phyloP scores from a whole-genome alignment of 179 eudicot species.

The Monotropa hypopitys region DNA sequence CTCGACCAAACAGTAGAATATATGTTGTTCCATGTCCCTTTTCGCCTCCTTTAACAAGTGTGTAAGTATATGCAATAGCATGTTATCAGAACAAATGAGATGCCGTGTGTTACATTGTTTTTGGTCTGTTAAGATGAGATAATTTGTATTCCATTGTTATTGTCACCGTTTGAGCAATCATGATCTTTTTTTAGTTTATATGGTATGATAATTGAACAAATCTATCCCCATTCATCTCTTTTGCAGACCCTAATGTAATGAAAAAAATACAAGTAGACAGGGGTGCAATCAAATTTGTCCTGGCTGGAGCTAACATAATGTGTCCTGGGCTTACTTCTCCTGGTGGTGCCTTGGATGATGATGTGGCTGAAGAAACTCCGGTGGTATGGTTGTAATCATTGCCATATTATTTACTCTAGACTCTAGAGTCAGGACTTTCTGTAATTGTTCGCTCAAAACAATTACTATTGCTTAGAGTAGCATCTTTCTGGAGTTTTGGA shows the following conservation, averaged over 20 bases:
- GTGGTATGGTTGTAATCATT: conserved; percentile 39
- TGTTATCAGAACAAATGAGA: background rate
- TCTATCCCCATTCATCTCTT: background rate
- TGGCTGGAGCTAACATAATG: conserved; percentile 96
- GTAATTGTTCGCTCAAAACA: background rate
- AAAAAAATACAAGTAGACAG: conserved; percentile 89
- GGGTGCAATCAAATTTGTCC: conserved; percentile 90
- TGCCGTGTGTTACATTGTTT: too few relatives aligned
- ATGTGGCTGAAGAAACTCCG: conserved; percentile 73
- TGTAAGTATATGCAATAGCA: background rate
- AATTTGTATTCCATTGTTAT: background rate
- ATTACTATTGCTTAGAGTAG: background rate
- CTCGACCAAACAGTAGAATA: background rate
- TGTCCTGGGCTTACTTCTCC: conserved; percentile 98
- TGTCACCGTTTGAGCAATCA: background rate
- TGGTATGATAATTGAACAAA: background rate
- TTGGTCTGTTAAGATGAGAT: background rate
- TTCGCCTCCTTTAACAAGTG: background rate
- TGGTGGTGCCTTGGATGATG: conserved; percentile 89
- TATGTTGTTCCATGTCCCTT: background rate
- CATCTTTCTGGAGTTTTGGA: background rate
- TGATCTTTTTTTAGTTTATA: background rate
- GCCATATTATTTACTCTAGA: background rate
- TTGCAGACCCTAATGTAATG: conserved; percentile 89
- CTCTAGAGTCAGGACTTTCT: background rate